Evolutionary conservation across 2,329 filamentous ascomycete species (phyloP).

Genomic region (Alternaria rosae): DNA sequence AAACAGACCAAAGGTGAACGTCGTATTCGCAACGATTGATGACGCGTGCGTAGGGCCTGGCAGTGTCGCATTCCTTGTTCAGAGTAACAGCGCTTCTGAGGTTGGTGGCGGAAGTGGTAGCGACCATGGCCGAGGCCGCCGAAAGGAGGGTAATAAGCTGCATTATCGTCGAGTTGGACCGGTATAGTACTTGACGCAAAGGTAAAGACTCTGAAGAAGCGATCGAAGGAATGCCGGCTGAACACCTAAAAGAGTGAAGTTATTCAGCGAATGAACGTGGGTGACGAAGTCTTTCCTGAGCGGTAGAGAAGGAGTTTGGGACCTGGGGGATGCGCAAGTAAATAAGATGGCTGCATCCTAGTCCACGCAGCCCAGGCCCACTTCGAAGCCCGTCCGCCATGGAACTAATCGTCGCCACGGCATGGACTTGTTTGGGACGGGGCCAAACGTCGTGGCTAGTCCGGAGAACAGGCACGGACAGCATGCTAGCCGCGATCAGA

Average conservation of each 20-base stretch:
- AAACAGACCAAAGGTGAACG: slow-evolving; percentile 51
- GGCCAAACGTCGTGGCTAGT: slow-evolving; percentile 45
- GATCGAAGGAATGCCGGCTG: slow-evolving; percentile 47
- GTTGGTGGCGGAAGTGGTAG: slow-evolving; percentile 30
- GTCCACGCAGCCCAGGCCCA: slow-evolving; percentile 36
- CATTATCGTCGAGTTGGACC: slow-evolving; percentile 37
- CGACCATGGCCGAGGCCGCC: slow-evolving; percentile 41
- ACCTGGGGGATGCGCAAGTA: slow-evolving; percentile 45
- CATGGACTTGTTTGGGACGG: slow-evolving; percentile 40
- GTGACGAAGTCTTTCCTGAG: slow-evolving; percentile 50
- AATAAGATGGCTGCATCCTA: slow-evolving; percentile 45
- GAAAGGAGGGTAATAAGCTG: slow-evolving; percentile 43
- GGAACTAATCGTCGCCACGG: slow-evolving; percentile 46
- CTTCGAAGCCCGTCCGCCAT: slow-evolving; percentile 36
- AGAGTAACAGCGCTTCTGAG: slow-evolving; percentile 23
- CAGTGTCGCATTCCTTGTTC: slow-evolving; percentile 23
- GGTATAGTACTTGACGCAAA: slow-evolving; percentile 17
- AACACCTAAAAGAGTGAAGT: slow-evolving; percentile 52
- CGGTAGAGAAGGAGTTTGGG: slow-evolving; percentile 34
- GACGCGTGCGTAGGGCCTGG: slow-evolving; percentile 35
- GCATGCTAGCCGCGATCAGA: slow-evolving; percentile 31
- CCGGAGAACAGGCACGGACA: slow-evolving; percentile 36
- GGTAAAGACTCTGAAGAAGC: slow-evolving; percentile 29
- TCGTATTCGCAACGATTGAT: slow-evolving; percentile 50
- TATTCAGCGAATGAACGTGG: slow-evolving; percentile 49